Percentiles rank a stretch among this genome's conserved stretches.
Conservation (phyloP, 768 basidiomycete species). For the Hebeloma cylindrosporum region DNA sequence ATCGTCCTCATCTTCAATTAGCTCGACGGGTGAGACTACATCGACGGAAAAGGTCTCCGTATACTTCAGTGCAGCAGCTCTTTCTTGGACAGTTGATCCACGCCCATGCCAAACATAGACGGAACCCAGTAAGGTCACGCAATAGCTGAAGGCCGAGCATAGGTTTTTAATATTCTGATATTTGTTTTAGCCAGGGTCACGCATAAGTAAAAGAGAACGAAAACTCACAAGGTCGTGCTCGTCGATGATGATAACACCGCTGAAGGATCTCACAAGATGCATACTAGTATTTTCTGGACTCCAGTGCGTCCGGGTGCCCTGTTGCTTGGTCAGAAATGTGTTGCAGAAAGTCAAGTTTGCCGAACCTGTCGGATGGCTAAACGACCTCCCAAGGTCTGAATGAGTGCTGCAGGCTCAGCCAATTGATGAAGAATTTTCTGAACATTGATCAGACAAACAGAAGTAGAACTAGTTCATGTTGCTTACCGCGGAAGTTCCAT, state of each 20-base stretch:
- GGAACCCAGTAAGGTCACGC: constrained; percentile 65
- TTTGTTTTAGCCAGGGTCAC: constrained; percentile 7
- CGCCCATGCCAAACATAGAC: constrained; percentile 82
- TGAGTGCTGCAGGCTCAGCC: constrained; percentile 62
- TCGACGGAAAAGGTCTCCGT: constrained; percentile 45
- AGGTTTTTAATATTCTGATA: constrained; percentile 60
- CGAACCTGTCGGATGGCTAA: constrained; percentile 75
- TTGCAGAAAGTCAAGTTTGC: too few species aligned
- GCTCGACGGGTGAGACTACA: constrained; percentile 46
- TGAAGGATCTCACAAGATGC: constrained; percentile 62
- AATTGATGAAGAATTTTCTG: constrained; percentile 55
- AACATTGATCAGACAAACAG: constrained; percentile 1
- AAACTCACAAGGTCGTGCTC: constrained; percentile 65
- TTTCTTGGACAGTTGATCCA: constrained; percentile 62
- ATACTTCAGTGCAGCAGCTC: constrained; percentile 61
- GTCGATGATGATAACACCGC: constrained; percentile 60
- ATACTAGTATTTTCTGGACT: constrained; percentile 78
- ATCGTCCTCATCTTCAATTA: constrained; percentile 65
- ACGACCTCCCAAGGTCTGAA: constrained; percentile 63
- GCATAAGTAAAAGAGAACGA: neutral
- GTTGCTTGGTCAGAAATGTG: too few species aligned
- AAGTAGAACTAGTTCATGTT: neutral
- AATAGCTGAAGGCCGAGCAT: constrained; percentile 86
- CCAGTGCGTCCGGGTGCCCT: constrained; percentile 79
- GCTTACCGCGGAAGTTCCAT: constrained; percentile 64